A percentile compares a stretch with the other conserved stretches of the same genome.
Evolutionary conservation across 2,329 filamentous ascomycete genomes (phyloP).

Genomic region (Paraphaeosphaeria sporulosa): DNA sequence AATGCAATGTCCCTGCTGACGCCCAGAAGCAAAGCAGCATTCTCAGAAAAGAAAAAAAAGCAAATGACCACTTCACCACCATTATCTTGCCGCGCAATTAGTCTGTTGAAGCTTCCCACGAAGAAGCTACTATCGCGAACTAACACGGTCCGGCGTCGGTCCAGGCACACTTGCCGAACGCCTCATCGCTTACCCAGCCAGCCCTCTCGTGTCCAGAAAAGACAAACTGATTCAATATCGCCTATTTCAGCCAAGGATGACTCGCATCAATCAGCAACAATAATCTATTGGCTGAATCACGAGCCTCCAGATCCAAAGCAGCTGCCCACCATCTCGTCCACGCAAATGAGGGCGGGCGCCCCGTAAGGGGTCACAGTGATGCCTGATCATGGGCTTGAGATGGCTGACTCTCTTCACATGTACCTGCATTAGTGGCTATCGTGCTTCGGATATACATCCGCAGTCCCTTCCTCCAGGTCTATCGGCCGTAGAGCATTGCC

Average conservation of each 20-base stretch:
- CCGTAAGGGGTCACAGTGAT: neutral
- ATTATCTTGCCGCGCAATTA: neutral
- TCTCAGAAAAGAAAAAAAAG: neutral
- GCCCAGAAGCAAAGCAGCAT: constrained; percentile 4
- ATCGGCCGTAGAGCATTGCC: neutral
- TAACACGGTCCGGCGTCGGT: neutral
- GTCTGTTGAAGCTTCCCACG: neutral
- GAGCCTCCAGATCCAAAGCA: constrained; percentile 2
- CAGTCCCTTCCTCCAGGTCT: neutral
- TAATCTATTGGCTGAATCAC: constrained; percentile 2
- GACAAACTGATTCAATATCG: constrained; percentile 1
- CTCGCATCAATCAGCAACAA: constrained; percentile 10
- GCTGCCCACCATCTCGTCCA: constrained; percentile 5
- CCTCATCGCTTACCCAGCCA: constrained; percentile 13
- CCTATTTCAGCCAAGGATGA: constrained; percentile 8
- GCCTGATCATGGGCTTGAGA: constrained; percentile 7
- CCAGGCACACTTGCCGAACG: constrained; percentile 8
- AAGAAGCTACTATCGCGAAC: neutral
- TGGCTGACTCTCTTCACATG: constrained; percentile 1
- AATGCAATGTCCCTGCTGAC: constrained; percentile 6
- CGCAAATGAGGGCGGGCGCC: neutral
- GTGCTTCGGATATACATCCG: constrained; percentile 4
- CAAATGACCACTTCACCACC: neutral
- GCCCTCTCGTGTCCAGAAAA: constrained; percentile 4
- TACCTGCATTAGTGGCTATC: constrained; percentile 12